A percentile compares a stretch with the other conserved stretches of the same genome.
These are phyloP conservation scores for Lycium barbarum DNA, from an alignment of 257 asterid genomes.

Conservation along the genomic window DNA sequence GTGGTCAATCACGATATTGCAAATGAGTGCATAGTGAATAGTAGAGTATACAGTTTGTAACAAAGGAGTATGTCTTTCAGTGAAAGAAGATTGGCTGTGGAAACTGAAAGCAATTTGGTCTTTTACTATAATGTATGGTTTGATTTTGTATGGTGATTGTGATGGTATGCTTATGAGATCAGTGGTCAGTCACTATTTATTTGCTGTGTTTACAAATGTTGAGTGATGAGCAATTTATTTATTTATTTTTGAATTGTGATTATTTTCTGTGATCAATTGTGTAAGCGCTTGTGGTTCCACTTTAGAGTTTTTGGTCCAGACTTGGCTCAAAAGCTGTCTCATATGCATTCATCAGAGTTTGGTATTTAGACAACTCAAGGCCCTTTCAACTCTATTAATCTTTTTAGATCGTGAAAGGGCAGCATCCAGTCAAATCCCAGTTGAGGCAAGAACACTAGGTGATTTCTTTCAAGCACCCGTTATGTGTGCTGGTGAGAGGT, in stretches of 20 bases:
- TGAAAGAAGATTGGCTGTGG: slow-evolving; percentile 11
- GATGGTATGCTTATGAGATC: neutral
- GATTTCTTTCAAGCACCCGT: neutral
- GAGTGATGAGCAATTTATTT: neutral
- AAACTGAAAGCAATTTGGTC: neutral
- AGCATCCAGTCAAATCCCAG: neutral
- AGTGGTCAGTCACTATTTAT: neutral
- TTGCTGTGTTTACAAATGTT: neutral
- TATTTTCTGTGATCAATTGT: slow-evolving; percentile 6
- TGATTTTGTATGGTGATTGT: slow-evolving; percentile 3
- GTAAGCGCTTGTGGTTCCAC: neutral
- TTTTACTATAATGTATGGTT: neutral
- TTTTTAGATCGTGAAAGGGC: neutral
- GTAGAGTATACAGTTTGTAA: neutral
- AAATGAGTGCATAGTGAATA: neutral
- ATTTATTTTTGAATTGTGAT: neutral
- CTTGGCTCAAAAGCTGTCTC: neutral
- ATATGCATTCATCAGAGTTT: neutral
- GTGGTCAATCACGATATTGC: neutral
- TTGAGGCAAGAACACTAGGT: neutral
- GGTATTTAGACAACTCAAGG: slow-evolving; percentile 25
- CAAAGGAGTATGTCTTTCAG: neutral
- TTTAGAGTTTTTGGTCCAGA: neutral
- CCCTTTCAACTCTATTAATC: slow-evolving; percentile 9
- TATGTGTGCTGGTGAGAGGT: neutral